Base-by-base conservation (phyloP, 2,329 filamentous ascomycete genomes). In the Arthrobotrys entomopaga region DNA sequence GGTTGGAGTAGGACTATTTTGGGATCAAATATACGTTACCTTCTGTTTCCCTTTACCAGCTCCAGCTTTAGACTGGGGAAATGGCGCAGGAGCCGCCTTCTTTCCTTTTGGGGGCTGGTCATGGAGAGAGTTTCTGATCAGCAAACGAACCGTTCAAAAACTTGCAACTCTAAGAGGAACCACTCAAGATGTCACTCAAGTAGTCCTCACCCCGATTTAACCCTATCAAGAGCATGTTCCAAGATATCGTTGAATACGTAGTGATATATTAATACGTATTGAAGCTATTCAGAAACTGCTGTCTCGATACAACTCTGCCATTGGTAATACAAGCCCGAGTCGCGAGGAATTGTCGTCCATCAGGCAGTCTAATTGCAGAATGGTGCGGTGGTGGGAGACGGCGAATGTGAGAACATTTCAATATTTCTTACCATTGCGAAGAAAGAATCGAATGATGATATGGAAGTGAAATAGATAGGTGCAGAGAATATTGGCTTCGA, bases 61-160 rank as follows among this genome's bases (percentile, higher is more conserved):
- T 81, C 88, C 88, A 86, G 93, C 92, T 89, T 96, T 97, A 82
- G 90, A 88, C 87, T 93, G 90, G 83, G 93, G 91, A 89, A 96
- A 97, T 84, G 95, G 95, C 86, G 95, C 93, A 84, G 95, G 87
- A 82, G 95, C 95, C 86, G 92, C 90, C 89, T 97, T 98, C 91
- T 97, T 98, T 88, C 93, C 93, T 87, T 98, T 99, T 84, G 94
- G 91, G 91, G 95, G 92, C 95, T 98, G 78, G 76, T 79, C 78
- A 79, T 79, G 77, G 77, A 79, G 78, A 79, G 76, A 78, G 77
- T 77, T 77, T 78, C 61, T 66, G 76, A 79, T 79, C 77, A 79
- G 78, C 76, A 76, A 77, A 77, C 76, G 72, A 73, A 76, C 59
- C 93, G 98, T 98, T 95, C 94, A 98, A 94, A 92, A 96, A 93